phyloP scores from a whole-genome alignment of 768 basidiomycete genomes.

The Kwoniella dendrophila region DNA sequence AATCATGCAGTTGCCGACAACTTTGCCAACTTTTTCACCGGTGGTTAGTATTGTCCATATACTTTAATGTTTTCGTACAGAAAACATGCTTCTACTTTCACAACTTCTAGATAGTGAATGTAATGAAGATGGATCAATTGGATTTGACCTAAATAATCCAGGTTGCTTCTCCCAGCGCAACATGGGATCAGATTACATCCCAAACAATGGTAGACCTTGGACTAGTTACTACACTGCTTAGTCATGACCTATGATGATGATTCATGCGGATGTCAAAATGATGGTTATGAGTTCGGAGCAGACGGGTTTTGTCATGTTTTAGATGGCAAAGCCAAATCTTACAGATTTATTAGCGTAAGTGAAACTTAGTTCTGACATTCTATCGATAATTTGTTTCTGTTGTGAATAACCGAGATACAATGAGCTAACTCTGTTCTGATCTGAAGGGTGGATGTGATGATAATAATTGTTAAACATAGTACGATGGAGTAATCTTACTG shows the following conservation, averaged over 20 bases:
- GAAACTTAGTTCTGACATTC: neutral
- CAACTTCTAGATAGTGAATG: conserved; percentile 25
- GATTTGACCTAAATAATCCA: conserved; percentile 16
- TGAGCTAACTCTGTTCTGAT: neutral
- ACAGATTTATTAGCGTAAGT: conserved; percentile 9
- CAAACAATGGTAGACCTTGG: conserved; percentile 13
- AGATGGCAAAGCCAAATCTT: conserved; percentile 11
- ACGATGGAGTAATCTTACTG: neutral
- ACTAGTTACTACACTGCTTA: conserved; percentile 11
- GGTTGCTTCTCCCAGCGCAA: conserved; percentile 13
- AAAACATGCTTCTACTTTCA: too few species aligned
- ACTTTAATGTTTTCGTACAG: neutral
- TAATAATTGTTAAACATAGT: neutral
- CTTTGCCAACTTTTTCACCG: conserved; percentile 28
- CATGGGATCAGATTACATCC: conserved; percentile 13
- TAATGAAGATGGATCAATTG: conserved; percentile 20
- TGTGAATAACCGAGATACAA: neutral
- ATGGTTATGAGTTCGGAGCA: conserved; percentile 8
- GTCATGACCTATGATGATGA: conserved; percentile 10
- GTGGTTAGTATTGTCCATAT: neutral
- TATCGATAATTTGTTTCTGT: neutral
- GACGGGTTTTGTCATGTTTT: conserved; percentile 5
- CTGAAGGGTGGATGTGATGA: conserved; percentile 3
- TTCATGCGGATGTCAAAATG: conserved; percentile 7
- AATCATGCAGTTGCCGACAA: conserved; percentile 12